Evolutionary conservation across 305 asterid species (phyloP).

Genomic region (Lippia alba): DNA sequence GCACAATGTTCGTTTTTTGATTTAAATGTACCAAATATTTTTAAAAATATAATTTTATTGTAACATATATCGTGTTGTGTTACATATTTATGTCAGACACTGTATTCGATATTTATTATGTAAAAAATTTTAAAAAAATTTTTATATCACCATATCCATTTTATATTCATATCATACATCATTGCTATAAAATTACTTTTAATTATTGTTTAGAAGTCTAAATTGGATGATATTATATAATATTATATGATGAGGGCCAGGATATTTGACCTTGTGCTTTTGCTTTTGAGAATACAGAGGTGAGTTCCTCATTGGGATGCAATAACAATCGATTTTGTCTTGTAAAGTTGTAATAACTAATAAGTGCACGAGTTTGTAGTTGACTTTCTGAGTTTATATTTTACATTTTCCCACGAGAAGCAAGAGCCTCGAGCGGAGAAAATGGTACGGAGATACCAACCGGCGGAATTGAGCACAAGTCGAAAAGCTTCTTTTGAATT

Average conservation of each 20-base stretch:
- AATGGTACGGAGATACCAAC: too few relatives aligned
- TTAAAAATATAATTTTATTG: too few relatives aligned
- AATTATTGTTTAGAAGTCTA: neutral
- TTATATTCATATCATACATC: too few relatives aligned
- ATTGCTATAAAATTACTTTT: too few relatives aligned
- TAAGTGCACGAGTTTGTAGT: neutral
- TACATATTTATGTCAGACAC: too few relatives aligned
- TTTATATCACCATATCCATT: too few relatives aligned
- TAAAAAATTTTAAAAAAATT: too few relatives aligned
- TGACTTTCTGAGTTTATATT: neutral
- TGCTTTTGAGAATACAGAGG: neutral
- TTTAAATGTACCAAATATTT: too few relatives aligned
- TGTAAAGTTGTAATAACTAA: neutral
- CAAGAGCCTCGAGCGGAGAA: constrained; percentile 6
- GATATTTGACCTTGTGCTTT: neutral
- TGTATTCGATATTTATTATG: too few relatives aligned
- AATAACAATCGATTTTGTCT: neutral
- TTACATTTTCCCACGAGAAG: neutral
- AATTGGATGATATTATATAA: neutral
- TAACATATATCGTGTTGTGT: too few relatives aligned
- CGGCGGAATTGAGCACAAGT: too few relatives aligned
- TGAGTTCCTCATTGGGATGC: neutral
- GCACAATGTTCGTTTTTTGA: too few relatives aligned
- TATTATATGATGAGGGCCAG: neutral
- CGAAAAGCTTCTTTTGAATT: neutral